phyloP scores from a whole-genome alignment of 805 yeast species.

The Candida cerambycidarum region DNA sequence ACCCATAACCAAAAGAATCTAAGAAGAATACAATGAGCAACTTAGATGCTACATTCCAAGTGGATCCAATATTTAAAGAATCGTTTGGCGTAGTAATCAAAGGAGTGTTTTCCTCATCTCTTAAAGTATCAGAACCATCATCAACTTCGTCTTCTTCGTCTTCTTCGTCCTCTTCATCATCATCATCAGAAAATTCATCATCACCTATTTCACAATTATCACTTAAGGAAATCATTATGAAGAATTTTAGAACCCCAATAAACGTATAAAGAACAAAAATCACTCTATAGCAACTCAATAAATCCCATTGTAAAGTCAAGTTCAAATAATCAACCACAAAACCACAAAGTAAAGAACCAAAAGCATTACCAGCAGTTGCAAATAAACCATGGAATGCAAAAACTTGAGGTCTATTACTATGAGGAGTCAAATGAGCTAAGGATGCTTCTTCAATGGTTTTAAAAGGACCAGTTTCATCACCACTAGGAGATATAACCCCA shows the following conservation, averaged over 20 bases:
- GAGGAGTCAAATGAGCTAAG: constrained; percentile 74
- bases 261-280: constrained; percentile 57
- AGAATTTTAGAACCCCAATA: constrained; percentile 53
- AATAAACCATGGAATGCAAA: constrained; percentile 73
- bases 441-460: constrained; percentile 82
- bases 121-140: no score
- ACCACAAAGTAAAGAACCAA: constrained; percentile 71
- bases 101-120: constrained; percentile 10
- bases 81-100: neutral
- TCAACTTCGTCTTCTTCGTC: no score
- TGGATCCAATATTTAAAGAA: constrained; percentile 9
- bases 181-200: constrained; percentile 1
- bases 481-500: constrained; percentile 87
- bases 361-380: constrained; percentile 69
- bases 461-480: constrained; percentile 90
- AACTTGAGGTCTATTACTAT: constrained; percentile 62
- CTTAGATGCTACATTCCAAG: constrained; percentile 25
- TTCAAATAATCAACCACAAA: constrained; percentile 48
- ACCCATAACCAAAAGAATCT: constrained; percentile 86
- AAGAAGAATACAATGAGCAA: constrained; percentile 67
- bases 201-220: constrained; percentile 49
- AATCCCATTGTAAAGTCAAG: constrained; percentile 27
- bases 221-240: constrained; percentile 51
- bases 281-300: constrained; percentile 49
- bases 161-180: constrained; percentile 2